Percentiles rank a stretch among this genome's conserved stretches.
phyloP scores from a whole-genome alignment of 345 rosid genomes.

The Heritiera fomes region DNA sequence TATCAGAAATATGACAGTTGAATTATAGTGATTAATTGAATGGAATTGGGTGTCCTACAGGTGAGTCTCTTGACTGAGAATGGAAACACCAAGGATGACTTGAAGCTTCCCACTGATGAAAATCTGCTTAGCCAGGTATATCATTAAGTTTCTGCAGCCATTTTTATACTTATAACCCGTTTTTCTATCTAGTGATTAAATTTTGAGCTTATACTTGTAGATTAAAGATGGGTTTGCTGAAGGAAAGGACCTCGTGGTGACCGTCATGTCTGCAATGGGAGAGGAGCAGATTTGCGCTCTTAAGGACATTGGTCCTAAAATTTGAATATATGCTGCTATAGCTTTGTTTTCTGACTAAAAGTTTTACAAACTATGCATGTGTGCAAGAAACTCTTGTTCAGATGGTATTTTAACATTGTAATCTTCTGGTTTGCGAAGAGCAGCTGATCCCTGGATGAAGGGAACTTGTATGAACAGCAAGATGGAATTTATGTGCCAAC shows the following conservation, averaged over 20 bases:
- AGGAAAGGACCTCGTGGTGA: conserved; percentile 69
- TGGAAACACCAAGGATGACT: conserved; percentile 73
- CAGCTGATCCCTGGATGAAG: background rate
- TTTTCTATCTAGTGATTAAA: background rate
- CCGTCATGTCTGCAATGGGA: conserved; percentile 71
- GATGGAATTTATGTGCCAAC: conserved; percentile 11
- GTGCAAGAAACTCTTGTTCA: background rate
- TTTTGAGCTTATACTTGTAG: conserved; percentile 23
- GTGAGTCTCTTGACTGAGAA: conserved; percentile 72
- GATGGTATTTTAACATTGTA: conserved; percentile 25
- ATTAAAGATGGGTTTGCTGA: conserved; percentile 64
- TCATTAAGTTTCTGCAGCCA: background rate
- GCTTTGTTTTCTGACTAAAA: conserved; percentile 22
- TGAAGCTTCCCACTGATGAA: conserved; percentile 60
- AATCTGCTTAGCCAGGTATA: background rate
- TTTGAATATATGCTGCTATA: conserved; percentile 36
- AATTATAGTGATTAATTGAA: conserved; percentile 4
- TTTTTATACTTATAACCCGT: background rate
- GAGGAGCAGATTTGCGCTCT: conserved; percentile 71
- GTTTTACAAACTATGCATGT: conserved; percentile 11
- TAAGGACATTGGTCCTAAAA: conserved; percentile 69
- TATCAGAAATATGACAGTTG: background rate
- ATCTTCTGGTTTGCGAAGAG: conserved; percentile 12
- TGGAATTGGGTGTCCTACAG: conserved; percentile 24
- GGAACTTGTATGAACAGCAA: conserved; percentile 10